Evolutionary conservation across 495 filamentous ascomycete species (phyloP).

Genomic region (Aspergillus funiculosus): DNA sequence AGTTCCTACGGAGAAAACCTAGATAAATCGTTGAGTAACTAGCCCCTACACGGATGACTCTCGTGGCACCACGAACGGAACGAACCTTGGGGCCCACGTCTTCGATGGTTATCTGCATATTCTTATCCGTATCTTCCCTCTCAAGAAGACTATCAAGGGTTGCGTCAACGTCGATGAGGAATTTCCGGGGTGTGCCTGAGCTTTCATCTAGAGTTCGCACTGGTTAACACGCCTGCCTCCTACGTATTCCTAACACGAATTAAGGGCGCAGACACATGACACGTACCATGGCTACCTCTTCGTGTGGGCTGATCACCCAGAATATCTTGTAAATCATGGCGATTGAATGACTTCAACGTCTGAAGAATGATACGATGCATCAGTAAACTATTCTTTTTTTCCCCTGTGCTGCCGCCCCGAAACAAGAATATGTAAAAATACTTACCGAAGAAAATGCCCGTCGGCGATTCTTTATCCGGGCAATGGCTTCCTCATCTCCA

Average conservation of each 20-base stretch:
- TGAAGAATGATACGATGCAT: constrained; percentile 9
- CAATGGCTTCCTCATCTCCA: constrained; percentile 35
- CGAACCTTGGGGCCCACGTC: constrained; percentile 94
- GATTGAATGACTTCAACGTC: constrained; percentile 35
- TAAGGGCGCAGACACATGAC: too few species aligned
- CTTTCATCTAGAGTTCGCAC: constrained; percentile 42
- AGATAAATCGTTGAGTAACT: neutral
- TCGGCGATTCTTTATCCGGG: constrained; percentile 33
- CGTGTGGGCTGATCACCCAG: constrained; percentile 32
- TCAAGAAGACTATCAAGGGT: constrained; percentile 66
- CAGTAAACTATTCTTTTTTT: neutral
- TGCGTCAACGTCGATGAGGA: constrained; percentile 69
- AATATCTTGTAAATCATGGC: constrained; percentile 32
- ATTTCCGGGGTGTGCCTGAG: constrained; percentile 53
- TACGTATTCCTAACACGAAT: neutral
- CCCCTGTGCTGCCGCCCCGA: too few species aligned
- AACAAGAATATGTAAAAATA: constrained; percentile 1
- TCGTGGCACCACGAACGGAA: too few species aligned
- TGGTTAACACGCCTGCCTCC: constrained; percentile 11
- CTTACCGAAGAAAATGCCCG: constrained; percentile 47
- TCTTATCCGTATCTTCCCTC: constrained; percentile 83
- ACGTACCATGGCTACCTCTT: constrained; percentile 47
- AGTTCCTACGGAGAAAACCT: constrained; percentile 77
- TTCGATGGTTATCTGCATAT: constrained; percentile 95
- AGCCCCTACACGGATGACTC: neutral